A percentile compares a stretch with the other conserved stretches of the same genome.
These are phyloP conservation scores for Solioccasus polychromus DNA, from an alignment of 768 basidiomycete genomes.

Conservation along the genomic window DNA sequence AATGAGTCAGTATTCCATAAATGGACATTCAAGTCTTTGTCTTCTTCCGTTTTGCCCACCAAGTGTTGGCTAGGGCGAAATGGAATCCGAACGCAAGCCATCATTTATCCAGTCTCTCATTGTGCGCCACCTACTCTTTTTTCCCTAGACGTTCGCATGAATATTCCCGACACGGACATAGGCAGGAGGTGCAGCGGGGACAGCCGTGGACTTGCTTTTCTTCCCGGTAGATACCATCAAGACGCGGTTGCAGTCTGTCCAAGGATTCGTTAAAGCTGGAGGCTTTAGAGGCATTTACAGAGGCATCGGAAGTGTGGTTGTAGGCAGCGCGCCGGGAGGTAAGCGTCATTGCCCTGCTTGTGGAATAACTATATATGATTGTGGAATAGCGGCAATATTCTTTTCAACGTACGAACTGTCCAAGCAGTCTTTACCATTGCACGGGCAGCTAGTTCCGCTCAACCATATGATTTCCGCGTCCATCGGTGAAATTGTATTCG, in stretches of 20 bases:
- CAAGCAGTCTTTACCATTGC: constrained; percentile 69
- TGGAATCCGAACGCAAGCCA: constrained; percentile 35
- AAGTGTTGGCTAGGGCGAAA: constrained; percentile 10
- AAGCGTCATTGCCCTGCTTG: constrained; percentile 17
- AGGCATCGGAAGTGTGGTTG: constrained; percentile 89
- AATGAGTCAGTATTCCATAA: constrained; percentile 17
- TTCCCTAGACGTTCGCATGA: constrained; percentile 8
- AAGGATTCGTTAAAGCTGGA: constrained; percentile 82
- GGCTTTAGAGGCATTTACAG: constrained; percentile 91
- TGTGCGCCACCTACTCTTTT: constrained; percentile 31
- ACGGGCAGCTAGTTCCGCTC: constrained; percentile 60
- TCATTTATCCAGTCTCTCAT: constrained; percentile 46
- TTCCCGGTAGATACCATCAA: constrained; percentile 98
- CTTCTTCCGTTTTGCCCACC: constrained; percentile 7
- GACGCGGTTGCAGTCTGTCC: constrained; percentile 85
- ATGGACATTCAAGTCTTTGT: background rate
- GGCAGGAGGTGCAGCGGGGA: constrained; percentile 91
- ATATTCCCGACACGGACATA: constrained; percentile 29
- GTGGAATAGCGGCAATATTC: constrained; percentile 78
- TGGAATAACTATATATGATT: background rate
- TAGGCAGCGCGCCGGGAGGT: constrained; percentile 97
- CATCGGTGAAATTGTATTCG: constrained; percentile 52
- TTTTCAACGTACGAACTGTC: constrained; percentile 92
- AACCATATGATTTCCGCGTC: constrained; percentile 62
- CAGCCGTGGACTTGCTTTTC: constrained; percentile 91